A percentile compares a stretch with the other conserved stretches of the same genome.
phyloP scores from a whole-genome alignment of 1,139 yeast genomes.

The Yamadazyma diospyri region DNA sequence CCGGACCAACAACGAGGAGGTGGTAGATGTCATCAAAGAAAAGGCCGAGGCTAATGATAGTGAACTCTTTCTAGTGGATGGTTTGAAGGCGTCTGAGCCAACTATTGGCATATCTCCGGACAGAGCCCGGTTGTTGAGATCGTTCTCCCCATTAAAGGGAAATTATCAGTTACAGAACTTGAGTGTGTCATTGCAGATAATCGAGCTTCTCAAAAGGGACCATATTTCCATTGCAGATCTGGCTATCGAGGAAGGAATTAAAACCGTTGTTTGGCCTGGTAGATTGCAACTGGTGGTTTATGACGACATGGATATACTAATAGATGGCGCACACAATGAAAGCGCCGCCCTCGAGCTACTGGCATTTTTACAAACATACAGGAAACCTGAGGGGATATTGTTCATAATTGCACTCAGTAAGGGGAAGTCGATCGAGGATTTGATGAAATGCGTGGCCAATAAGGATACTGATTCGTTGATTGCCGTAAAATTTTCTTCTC shows the following conservation, averaged over 20 bases:
- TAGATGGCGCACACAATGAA: slow-evolving; percentile 93
- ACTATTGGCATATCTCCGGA: slow-evolving; percentile 6
- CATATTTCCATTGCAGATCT: slow-evolving; percentile 23
- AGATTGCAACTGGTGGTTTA: slow-evolving; percentile 44
- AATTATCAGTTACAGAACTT: slow-evolving; percentile 69
- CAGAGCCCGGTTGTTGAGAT: slow-evolving; percentile 14
- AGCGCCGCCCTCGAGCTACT: slow-evolving; percentile 74
- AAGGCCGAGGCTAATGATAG: slow-evolving; percentile 19
- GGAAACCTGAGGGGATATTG: slow-evolving; percentile 36
- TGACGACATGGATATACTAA: slow-evolving; percentile 22
- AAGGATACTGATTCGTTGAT: slow-evolving; percentile 51
- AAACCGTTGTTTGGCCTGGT: slow-evolving; percentile 56
- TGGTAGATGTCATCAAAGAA: slow-evolving; percentile 38
- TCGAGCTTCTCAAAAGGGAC: slow-evolving; percentile 32
- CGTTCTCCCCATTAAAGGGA: slow-evolving; percentile 60
- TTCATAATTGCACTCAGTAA: slow-evolving; percentile 73
- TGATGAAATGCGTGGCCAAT: slow-evolving; percentile 50
- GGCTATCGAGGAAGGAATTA: slow-evolving; percentile 49
- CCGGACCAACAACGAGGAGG: slow-evolving; percentile 55
- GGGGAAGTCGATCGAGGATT: slow-evolving; percentile 58
- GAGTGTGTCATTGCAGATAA: slow-evolving; percentile 61
- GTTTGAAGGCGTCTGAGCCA: slow-evolving; percentile 6
- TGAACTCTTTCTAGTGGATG: slow-evolving; percentile 19
- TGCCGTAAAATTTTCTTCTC: slow-evolving; percentile 59
- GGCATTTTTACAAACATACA: slow-evolving; percentile 23